Base-by-base conservation (phyloP, 345 rosid genomes). In the Cardamine occulta region DNA sequence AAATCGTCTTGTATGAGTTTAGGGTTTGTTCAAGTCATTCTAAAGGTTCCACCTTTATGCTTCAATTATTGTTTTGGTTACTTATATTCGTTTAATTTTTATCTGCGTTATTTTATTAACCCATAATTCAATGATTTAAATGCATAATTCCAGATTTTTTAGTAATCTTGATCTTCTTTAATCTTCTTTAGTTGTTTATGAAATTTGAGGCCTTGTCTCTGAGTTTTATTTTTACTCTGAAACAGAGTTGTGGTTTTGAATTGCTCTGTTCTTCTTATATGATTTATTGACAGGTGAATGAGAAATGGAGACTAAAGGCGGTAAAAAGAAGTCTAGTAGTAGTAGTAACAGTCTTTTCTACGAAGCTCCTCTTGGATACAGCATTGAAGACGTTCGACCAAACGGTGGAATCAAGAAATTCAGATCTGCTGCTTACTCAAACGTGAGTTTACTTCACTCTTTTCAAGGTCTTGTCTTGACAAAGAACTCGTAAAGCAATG, bases 381-480 rank as follows among this genome's bases (percentile, higher is more conserved):
- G 88, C 92, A 92, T 88, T 80, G 96, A 92, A 86, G 97, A 92
- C 92, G 57, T 92, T 75, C 84, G 96, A 69, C 97, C 97, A 10
- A 83, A 84, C 80, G 93, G 97, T 48, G 97, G 91, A 80, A 88
- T 89, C 88, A 86, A 83, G 93, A 92, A 92, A 76, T 92, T 88
- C 88, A 78, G 89, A 85, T 88, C 96, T 77, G 92, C 92, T 88
- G 97, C 91, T 6, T 92, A 89, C 92, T 92, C 96, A 76, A 92
- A 92, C 86, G 97, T 91, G 62, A 53, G 29, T 28, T 28, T 28
- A 28, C 29, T 3, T 28, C 4, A 28, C 29, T 28, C 29, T 28
- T 28, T 28, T 28, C 29, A 28, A 3, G 3, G 0, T 28, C 29
- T 3, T 28, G 29, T 3, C 4, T 28, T 3, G 5, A 3, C 4